These are phyloP conservation scores for Ganoderma lingzhi DNA, from an alignment of 1,284 basidiomycete genomes.

Conservation along the genomic window DNA sequence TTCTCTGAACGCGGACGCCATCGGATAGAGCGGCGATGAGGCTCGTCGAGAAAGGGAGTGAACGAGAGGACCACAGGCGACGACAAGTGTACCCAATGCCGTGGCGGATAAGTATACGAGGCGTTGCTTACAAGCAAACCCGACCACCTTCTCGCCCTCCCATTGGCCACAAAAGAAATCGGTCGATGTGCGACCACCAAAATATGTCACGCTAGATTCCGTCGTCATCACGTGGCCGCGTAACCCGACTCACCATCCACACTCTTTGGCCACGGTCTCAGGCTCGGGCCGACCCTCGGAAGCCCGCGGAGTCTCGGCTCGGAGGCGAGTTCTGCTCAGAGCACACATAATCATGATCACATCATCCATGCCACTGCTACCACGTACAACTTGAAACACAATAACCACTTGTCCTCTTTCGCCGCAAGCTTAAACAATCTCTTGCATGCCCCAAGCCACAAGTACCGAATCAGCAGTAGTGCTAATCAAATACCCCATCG, in stretches of 20 bases:
- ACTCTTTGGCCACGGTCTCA: neutral
- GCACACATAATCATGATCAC: neutral
- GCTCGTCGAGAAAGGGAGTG: slow-evolving; percentile 19
- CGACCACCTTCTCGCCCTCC: slow-evolving; percentile 14
- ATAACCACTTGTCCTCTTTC: neutral
- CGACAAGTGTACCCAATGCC: slow-evolving; percentile 5
- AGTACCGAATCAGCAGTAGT: neutral
- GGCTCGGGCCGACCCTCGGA: neutral
- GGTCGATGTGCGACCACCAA: slow-evolving; percentile 31
- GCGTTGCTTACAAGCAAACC: slow-evolving; percentile 16
- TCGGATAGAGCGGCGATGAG: slow-evolving; percentile 19
- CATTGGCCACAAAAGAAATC: slow-evolving; percentile 40
- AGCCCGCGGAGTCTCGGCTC: neutral
- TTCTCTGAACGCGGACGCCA: slow-evolving; percentile 41
- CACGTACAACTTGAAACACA: neutral
- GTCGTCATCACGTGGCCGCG: slow-evolving; percentile 30
- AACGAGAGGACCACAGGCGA: slow-evolving; percentile 1
- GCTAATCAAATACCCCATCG: slow-evolving; percentile 1
- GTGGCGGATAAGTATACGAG: neutral
- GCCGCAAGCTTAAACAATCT: neutral
- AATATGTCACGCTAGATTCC: slow-evolving; percentile 10
- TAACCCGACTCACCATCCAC: neutral
- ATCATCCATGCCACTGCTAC: neutral
- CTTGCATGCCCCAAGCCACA: neutral
- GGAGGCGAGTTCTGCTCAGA: neutral